phyloP scores from a whole-genome alignment of 2,329 filamentous ascomycete genomes.

The Phaeosphaeria sp. region DNA sequence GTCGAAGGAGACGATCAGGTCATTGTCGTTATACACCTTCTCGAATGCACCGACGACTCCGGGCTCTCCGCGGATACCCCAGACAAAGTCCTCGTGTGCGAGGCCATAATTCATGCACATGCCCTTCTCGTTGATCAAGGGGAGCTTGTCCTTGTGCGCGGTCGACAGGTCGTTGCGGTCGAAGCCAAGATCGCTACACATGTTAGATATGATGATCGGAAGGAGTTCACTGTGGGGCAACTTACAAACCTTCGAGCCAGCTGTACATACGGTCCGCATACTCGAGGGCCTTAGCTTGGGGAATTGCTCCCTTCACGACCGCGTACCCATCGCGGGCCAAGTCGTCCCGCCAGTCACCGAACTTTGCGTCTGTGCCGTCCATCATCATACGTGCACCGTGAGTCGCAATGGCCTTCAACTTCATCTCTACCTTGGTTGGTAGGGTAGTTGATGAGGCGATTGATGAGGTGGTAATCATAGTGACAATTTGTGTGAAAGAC shows the following conservation, averaged over 20 bases:
- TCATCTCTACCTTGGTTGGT: constrained; percentile 3
- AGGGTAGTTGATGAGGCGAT: not conserved
- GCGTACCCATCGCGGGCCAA: constrained; percentile 52
- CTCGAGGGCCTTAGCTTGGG: constrained; percentile 47
- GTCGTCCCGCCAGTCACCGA: constrained; percentile 46
- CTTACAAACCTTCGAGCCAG: constrained; percentile 45
- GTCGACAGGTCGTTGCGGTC: constrained; percentile 28
- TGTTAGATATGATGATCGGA: not conserved
- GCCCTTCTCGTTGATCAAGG: constrained; percentile 26
- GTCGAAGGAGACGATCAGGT: constrained; percentile 50
- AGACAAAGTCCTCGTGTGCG: constrained; percentile 51
- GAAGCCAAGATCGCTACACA: constrained; percentile 23
- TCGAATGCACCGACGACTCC: constrained; percentile 46
- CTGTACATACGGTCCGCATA: constrained; percentile 40
- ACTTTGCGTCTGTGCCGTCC: constrained; percentile 27
- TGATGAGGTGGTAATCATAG: not conserved
- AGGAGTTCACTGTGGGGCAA: not conserved
- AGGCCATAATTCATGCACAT: constrained; percentile 42
- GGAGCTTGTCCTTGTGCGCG: constrained; percentile 26
- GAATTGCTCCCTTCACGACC: constrained; percentile 56
- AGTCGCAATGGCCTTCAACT: constrained; percentile 12
- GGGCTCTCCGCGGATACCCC: constrained; percentile 49
- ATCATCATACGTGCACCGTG: constrained; percentile 11
- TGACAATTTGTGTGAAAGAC: constrained; percentile 9
- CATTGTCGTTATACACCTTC: constrained; percentile 44